These are phyloP conservation scores for Penicillium lividum DNA, from an alignment of 495 filamentous ascomycete species.

Conservation along the genomic window DNA sequence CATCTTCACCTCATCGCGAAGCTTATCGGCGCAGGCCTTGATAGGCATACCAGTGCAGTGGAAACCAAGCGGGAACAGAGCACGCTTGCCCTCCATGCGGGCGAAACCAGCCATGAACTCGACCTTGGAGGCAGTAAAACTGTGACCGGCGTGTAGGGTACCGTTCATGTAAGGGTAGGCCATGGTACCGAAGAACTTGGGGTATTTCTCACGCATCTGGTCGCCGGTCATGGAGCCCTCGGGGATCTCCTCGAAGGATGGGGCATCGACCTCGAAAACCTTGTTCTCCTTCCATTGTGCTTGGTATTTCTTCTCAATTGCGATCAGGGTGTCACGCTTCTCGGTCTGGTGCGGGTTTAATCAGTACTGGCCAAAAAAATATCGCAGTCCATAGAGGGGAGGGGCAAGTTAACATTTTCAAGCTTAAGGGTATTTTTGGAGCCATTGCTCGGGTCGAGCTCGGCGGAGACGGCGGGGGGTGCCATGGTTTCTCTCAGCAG, in stretches of 20 bases:
- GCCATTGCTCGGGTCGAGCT: constrained; percentile 60
- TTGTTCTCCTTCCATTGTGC: constrained; percentile 74
- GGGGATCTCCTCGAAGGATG: constrained; percentile 71
- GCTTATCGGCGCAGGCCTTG: constrained; percentile 95
- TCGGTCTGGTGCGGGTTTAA: constrained; percentile 62
- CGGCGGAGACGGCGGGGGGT: constrained; percentile 54
- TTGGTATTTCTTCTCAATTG: constrained; percentile 92
- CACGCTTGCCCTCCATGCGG: constrained; percentile 84
- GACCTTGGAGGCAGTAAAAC: constrained; percentile 84
- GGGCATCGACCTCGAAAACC: constrained; percentile 84
- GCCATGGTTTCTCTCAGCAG: constrained; percentile 46
- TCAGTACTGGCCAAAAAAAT: constrained; percentile 24
- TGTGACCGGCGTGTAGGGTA: constrained; percentile 87
- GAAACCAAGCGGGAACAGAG: constrained; percentile 87
- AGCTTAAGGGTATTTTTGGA: constrained; percentile 71
- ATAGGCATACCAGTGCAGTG: constrained; percentile 99
- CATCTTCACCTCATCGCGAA: constrained; percentile 80
- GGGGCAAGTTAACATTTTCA: constrained; percentile 59
- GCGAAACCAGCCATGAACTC: constrained; percentile 85
- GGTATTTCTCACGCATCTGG: constrained; percentile 74
- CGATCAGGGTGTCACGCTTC: constrained; percentile 85
- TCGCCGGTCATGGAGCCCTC: constrained; percentile 65
- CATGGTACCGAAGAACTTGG: constrained; percentile 93
- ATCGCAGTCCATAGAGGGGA: constrained; percentile 27
- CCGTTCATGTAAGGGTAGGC: constrained; percentile 98